Evolutionary conservation across 805 yeast genomes (phyloP).

Genomic region (Metahyphopichia silvanorum): DNA sequence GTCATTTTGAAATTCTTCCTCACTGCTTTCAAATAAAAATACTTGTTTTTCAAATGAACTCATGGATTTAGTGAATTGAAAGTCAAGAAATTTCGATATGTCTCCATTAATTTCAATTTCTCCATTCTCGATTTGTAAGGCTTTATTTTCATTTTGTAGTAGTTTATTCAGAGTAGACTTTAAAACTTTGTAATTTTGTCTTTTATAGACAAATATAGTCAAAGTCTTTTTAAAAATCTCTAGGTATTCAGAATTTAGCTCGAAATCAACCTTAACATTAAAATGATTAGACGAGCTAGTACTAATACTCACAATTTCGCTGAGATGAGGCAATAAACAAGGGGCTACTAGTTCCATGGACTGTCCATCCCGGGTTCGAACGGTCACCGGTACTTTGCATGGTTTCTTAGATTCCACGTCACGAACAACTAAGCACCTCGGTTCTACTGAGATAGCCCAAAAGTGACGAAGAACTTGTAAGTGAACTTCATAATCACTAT

Average conservation of each 20-base stretch:
- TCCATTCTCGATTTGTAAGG: conserved; percentile 22
- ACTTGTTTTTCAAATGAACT: conserved; percentile 27
- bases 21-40: conserved; percentile 22
- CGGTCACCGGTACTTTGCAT: conserved; percentile 43
- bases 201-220: conserved; percentile 51
- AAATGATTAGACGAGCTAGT: conserved; percentile 50
- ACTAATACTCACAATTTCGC: conserved; percentile 45
- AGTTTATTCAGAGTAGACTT: conserved; percentile 29
- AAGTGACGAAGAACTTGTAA: conserved; percentile 84
- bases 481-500: conserved; percentile 52
- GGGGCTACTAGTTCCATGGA: conserved; percentile 49
- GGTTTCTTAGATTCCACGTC: conserved; percentile 63
- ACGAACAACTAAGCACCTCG: conserved; percentile 74
- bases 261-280: conserved; percentile 47
- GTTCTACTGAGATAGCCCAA: conserved; percentile 83
- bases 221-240: conserved; percentile 41
- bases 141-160: conserved; percentile 32
- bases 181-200: conserved; percentile 37
- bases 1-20: conserved; percentile 11
- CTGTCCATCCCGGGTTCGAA: conserved; percentile 36
- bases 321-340: conserved; percentile 61
- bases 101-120: conserved; percentile 22
- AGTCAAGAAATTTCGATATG: conserved; percentile 17
- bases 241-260: conserved; percentile 37
- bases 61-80: conserved; percentile 20